Conservation (phyloP, 1,284 basidiomycete species). For the Sphaerobolus stellatus region DNA sequence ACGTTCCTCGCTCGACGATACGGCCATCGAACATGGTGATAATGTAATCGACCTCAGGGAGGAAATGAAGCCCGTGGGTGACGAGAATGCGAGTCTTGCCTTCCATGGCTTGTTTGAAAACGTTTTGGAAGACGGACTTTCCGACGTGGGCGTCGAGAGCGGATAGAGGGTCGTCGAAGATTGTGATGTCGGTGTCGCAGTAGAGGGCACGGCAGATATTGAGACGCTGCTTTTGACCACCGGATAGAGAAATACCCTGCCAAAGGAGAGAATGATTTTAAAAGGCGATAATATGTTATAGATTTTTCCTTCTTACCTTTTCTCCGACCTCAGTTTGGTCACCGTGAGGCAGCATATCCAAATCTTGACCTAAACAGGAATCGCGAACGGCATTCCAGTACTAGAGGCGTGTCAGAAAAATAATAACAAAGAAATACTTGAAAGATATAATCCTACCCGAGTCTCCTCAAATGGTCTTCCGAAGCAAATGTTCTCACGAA, state of each 20-base stretch:
- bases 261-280: background rate
- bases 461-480: constrained; percentile 78
- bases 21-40: constrained; percentile 69
- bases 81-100: constrained; percentile 83
- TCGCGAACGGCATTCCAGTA: constrained; percentile 78
- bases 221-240: constrained; percentile 77
- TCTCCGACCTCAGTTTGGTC: constrained; percentile 93
- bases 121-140: constrained; percentile 82
- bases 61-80: constrained; percentile 81
- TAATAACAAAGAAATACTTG: background rate
- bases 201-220: constrained; percentile 86
- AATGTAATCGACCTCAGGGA: constrained; percentile 76
- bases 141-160: constrained; percentile 88
- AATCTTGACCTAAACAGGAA: constrained; percentile 75
- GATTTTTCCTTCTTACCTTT: constrained; percentile 44
- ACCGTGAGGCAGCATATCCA: constrained; percentile 78
- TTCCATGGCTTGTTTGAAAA: constrained; percentile 59
- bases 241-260: constrained; percentile 76
- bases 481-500: constrained; percentile 84
- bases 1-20: constrained; percentile 77
- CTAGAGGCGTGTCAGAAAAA: background rate
- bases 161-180: constrained; percentile 81
- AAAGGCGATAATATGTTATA: background rate
- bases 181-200: constrained; percentile 80
- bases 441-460: constrained; percentile 25